These are phyloP conservation scores for Apiosordaria backusii DNA, from an alignment of 495 filamentous ascomycete genomes.

Conservation along the genomic window DNA sequence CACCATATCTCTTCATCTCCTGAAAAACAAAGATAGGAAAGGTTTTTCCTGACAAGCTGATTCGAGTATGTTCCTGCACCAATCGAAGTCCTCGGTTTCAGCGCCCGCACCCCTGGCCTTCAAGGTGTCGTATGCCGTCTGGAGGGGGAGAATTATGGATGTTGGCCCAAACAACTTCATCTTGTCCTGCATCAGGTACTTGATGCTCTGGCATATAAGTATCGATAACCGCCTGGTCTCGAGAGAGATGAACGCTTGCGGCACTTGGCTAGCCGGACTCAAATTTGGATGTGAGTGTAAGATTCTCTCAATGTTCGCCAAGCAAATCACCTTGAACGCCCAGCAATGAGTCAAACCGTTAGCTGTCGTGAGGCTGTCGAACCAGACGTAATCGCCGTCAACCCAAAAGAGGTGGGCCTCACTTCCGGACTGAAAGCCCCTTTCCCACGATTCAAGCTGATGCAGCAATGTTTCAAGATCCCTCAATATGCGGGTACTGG, in stretches of 20 bases:
- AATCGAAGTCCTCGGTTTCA: constrained; percentile 14
- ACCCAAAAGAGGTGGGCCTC: constrained; percentile 13
- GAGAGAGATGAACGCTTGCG: neutral
- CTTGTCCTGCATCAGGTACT: constrained; percentile 39
- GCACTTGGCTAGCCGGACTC: neutral
- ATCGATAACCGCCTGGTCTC: constrained; percentile 20
- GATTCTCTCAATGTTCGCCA: constrained; percentile 28
- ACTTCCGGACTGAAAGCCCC: constrained; percentile 2
- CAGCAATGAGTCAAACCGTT: constrained; percentile 38
- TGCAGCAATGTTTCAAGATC: constrained; percentile 10
- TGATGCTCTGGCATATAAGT: constrained; percentile 37
- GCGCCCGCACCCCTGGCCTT: constrained; percentile 6
- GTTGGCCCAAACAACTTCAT: constrained; percentile 43
- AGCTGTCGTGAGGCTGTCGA: constrained; percentile 35
- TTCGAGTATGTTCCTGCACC: constrained; percentile 17
- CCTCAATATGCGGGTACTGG: neutral
- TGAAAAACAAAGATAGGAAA: constrained; percentile 19
- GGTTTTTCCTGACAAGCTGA: constrained; percentile 7
- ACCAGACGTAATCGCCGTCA: constrained; percentile 26
- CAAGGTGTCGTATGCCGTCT: constrained; percentile 21
- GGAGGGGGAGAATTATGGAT: constrained; percentile 33
- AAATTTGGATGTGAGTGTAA: constrained; percentile 9
- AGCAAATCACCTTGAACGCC: constrained; percentile 37
- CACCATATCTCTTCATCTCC: neutral
- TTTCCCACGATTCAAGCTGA: constrained; percentile 23